Percentiles rank a stretch among this genome's conserved stretches.
Evolutionary conservation across 1,284 basidiomycete genomes (phyloP).

Genomic region (Cystobasidiaceae sp.): DNA sequence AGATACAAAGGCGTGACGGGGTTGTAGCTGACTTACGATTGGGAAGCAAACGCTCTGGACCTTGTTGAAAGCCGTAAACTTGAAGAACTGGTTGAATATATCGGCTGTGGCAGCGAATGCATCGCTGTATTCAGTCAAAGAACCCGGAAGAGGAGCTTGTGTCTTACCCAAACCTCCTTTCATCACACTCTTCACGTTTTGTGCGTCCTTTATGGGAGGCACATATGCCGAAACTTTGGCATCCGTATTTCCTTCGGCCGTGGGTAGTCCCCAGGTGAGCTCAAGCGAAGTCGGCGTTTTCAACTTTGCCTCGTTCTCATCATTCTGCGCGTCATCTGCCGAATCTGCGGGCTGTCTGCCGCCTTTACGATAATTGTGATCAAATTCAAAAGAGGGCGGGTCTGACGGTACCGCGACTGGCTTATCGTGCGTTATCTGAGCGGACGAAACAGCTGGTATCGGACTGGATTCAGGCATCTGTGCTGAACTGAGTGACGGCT

Average conservation of each 20-base stretch:
- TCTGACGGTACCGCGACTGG: too few relatives aligned
- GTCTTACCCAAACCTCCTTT: not conserved
- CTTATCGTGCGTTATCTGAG: too few relatives aligned
- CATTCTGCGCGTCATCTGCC: not conserved
- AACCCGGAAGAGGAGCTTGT: slow-evolving; percentile 54
- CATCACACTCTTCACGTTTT: not conserved
- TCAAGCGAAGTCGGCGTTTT: too few relatives aligned
- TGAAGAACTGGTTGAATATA: slow-evolving; percentile 70
- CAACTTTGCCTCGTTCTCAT: too few relatives aligned
- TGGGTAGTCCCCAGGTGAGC: slow-evolving; percentile 1
- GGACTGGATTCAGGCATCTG: too few relatives aligned
- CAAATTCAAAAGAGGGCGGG: slow-evolving; percentile 1
- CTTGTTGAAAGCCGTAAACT: slow-evolving; percentile 81
- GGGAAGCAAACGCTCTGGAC: slow-evolving; percentile 79
- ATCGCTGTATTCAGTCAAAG: slow-evolving; percentile 51
- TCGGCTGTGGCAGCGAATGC: slow-evolving; percentile 57
- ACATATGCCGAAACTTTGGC: not conserved
- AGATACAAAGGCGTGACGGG: not conserved
- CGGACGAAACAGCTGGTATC: too few relatives aligned
- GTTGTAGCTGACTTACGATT: slow-evolving; percentile 53
- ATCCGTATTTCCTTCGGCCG: not conserved
- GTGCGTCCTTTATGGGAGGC: not conserved
- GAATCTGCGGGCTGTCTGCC: not conserved
- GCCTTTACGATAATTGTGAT: not conserved
- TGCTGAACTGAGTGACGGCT: too few relatives aligned